phyloP scores from a whole-genome alignment of 1,139 yeast genomes.

The Kodamaea suecica region DNA sequence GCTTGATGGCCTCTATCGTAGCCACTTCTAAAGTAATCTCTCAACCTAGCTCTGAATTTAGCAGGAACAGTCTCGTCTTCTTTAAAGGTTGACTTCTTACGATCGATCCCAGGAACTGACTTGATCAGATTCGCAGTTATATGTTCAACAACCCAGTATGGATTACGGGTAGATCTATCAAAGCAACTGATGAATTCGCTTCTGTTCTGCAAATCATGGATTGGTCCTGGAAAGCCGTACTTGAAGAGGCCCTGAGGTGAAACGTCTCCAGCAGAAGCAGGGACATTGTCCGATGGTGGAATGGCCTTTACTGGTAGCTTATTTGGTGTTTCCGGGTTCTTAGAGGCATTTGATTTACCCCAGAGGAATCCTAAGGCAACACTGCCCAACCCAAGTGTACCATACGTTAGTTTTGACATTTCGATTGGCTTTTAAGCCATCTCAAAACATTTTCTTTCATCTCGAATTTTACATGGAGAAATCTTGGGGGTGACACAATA shows the following conservation, averaged over 20 bases:
- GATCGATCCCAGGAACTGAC: conserved; percentile 53
- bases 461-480: no score
- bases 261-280: conserved; percentile 33
- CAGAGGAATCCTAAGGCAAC: conserved; percentile 44
- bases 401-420: conserved; percentile 33
- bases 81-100: conserved; percentile 75
- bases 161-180: conserved; percentile 81
- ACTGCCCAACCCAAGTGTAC: conserved; percentile 35
- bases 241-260: conserved; percentile 76
- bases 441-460: no score
- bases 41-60: conserved; percentile 67
- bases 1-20: conserved; percentile 97
- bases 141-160: conserved; percentile 89
- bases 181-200: conserved; percentile 81
- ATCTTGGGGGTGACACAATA: no score
- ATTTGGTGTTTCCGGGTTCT: conserved; percentile 13
- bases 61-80: conserved; percentile 87
- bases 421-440: no score
- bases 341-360: conserved; percentile 31
- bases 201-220: conserved; percentile 73
- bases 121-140: conserved; percentile 70
- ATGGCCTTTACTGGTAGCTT: conserved; percentile 16
- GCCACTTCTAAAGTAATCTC: conserved; percentile 92
- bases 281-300: conserved; percentile 12
- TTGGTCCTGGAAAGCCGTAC: conserved; percentile 94